Conservation (phyloP, 306 rosid species). For the Crataegus laevigata region DNA sequence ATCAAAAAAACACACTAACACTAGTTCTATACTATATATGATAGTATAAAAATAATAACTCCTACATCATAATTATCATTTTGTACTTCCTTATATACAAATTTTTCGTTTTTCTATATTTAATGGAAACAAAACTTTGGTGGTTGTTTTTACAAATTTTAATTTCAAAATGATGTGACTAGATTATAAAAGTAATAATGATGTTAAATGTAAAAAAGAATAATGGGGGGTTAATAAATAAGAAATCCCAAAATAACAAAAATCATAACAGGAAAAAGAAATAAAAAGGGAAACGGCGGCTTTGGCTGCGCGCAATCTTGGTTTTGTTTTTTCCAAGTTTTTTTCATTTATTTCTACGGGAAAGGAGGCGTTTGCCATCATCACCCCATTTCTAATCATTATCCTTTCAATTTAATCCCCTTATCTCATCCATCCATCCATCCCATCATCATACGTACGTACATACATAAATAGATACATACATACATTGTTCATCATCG, state of each 20-base stretch:
- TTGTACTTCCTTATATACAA: neutral
- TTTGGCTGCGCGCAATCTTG: conserved; percentile 71
- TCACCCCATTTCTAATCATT: conserved; percentile 47
- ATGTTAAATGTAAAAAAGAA: neutral
- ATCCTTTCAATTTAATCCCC: conserved; percentile 4
- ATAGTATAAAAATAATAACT: neutral
- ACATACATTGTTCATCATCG: too few species aligned
- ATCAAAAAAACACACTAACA: neutral
- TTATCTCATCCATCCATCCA: neutral
- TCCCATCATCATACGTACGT: neutral
- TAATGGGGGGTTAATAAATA: neutral
- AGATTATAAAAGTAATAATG: neutral
- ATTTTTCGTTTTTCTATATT: too few species aligned
- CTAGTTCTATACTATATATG: neutral
- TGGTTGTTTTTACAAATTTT: neutral
- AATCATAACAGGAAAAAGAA: neutral
- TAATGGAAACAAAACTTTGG: neutral
- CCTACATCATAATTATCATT: too few species aligned
- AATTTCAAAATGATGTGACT: too few species aligned
- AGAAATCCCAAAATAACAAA: neutral
- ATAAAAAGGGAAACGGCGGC: conserved; percentile 55
- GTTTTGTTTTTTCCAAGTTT: neutral
- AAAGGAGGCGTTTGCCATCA: conserved; percentile 35
- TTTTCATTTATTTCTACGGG: conserved; percentile 19
- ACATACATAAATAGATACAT: too few species aligned